Evolutionary conservation across 768 basidiomycete genomes (phyloP).

Genomic region (Xerocomellus chrysenteron): DNA sequence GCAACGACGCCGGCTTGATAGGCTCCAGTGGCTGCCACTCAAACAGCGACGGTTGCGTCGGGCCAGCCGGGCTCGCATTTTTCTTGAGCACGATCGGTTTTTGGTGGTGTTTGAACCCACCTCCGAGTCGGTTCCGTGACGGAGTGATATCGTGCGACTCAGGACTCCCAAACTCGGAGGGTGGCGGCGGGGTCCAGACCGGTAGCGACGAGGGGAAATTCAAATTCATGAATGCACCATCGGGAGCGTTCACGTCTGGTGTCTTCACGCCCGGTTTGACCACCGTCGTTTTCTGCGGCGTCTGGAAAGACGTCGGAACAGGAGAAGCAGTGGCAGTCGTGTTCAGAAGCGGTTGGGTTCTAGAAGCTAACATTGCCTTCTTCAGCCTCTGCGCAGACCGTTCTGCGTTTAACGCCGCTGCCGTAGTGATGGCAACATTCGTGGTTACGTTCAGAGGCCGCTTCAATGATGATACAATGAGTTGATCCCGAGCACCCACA

Average conservation of each 20-base stretch:
- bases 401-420: constrained; percentile 81
- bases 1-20: constrained; percentile 20
- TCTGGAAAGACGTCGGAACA: constrained; percentile 27
- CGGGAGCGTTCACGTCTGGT: constrained; percentile 1
- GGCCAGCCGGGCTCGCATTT: neutral
- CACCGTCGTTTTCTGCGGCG: constrained; percentile 26
- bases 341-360: constrained; percentile 69
- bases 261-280: constrained; percentile 4
- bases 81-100: constrained; percentile 36
- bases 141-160: constrained; percentile 14
- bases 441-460: constrained; percentile 52
- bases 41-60: constrained; percentile 13
- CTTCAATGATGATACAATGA: constrained; percentile 39
- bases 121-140: constrained; percentile 21
- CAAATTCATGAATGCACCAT: constrained; percentile 16
- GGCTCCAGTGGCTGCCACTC: constrained; percentile 28
- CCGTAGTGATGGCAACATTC: constrained; percentile 69
- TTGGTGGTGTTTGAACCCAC: constrained; percentile 33
- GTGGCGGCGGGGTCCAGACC: constrained; percentile 23
- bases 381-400: constrained; percentile 71
- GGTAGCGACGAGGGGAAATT: constrained; percentile 25
- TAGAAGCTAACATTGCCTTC: constrained; percentile 56
- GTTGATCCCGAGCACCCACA: constrained; percentile 37
- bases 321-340: constrained; percentile 38
- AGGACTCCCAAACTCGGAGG: constrained; percentile 17